Base-by-base conservation (phyloP, 805 yeast species). In the Candida germanica region DNA sequence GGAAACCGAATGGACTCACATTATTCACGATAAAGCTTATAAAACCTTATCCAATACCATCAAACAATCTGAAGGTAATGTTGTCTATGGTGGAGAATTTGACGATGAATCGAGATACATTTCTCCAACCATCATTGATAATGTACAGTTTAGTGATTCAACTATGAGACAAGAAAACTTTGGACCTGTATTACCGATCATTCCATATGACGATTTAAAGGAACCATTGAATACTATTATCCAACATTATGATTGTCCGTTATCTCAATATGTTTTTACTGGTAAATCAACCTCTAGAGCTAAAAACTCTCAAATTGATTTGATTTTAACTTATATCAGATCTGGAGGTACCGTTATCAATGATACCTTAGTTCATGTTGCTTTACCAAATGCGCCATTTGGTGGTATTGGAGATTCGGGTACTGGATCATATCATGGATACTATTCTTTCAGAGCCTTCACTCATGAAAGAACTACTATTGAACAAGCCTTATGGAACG, bases 371-470 rank as follows among this genome's bases (percentile, higher is more conserved):
- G 42, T 85, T 50, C 95, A 87, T 44, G 87, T 77, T 28, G 89
- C 78, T 1, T 69, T 83, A 35, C 40, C 69, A 5, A 69, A 71
- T 32, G 76, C 86, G 3, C 97, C 97, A 17, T 91, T 89, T 60
- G 98, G 98, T 22, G 98, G 98, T 16, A 64, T 89, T 38, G 96
- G 97, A 10, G 55, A 55, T 11, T 86, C 96, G 0, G 98, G 98
- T 1, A 64, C 67, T 39, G 97, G 97, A 8, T 62, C 72, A 22
- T 88, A 87, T 60, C 96, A 88, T 54, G 96, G 96, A 3, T 61
- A 59, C 43, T 69, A 38, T 24, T 53, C 59, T 1, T 68, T 51
- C 59, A 48, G 58, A 21, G 68, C 83, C n/a, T 89, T 89, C 53
- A 74, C 87, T 2, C 95, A 86, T 56, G 76, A 75, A 53, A 73